Evolutionary conservation across 2,329 filamentous ascomycete genomes (phyloP), one percentile per base, ranked within the genome.

Genomic region (Talaromyces sp.): DNA sequence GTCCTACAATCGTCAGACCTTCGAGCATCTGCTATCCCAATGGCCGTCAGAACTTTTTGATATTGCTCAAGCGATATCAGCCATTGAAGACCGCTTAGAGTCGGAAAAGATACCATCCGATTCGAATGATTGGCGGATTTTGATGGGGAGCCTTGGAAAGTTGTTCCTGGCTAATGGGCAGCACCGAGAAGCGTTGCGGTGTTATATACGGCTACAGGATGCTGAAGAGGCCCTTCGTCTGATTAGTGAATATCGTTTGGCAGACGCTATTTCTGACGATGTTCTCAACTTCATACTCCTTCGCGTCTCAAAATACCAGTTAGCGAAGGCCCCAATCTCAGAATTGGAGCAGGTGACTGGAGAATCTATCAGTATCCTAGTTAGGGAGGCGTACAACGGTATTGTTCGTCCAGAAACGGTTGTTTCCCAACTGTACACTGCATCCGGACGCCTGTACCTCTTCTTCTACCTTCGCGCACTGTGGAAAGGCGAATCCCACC

Each of bases 391-490:
- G 0, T 88, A 92, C 63, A 89, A 93, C 59, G 94, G 94, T 0
- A 87, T 96, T 25, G 87, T 97, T 15, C 85, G 83, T 28, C 89
- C 91, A 0, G 81, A 84, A 3, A 81, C 86, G 2, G 92, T 99
- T 1, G 87, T 97, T 2, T 77, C 81, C 5, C 92, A 97, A 69
- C 79, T 99, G 1, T 80, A 87, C 64, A 78, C 80, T 19, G 84
- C 87, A 61, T 80, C 85, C 17, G 77, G 89, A 53, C 79, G 85
- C 53, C 78, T 90, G 0, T 97, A 96, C 68, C 81, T 96, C 0
- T 97, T 89, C 76, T 95, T 97, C 74, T 99, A 99, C 70, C 81
- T 99, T 22, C 86, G 89, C 11, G 86, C 87, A 0, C 78, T 99
- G 2, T 99, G 93, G 92, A 84, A 81, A 60, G 91, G 89, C 1